Evolutionary conservation across 2,329 filamentous ascomycete genomes (phyloP), one percentile per base, ranked within the genome.

Genomic region (Alternaria longipes): DNA sequence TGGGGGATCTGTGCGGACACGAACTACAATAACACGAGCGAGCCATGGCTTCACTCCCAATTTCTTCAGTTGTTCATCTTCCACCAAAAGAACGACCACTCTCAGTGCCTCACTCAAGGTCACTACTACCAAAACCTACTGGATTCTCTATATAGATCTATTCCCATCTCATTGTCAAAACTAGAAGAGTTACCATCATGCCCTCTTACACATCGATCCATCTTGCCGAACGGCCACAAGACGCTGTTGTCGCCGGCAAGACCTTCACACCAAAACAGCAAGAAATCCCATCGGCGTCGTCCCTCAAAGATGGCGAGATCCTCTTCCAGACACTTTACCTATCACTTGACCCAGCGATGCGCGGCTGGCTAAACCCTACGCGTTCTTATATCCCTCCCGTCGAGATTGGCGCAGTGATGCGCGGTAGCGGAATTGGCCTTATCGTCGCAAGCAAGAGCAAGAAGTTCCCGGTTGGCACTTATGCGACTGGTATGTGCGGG

Each of bases 281-380:
- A 1, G 81, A 85, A 1, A 81, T 86, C 4, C 76, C 82, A 7
- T 68, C 74, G 1, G 78, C 79, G 40, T 69, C 74, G 1, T 82
- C 86, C 62, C 82, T 90, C 42, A 84, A 89, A 74, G 84, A 88
- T 81, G 89, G 89, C 66, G 80, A 92, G 72, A 82, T 92, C 56
- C 83, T 92, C 60, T 81, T 84, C 59, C 80, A 83, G 59, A 80
- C 80, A 2, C 81, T 90, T 61, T 92, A 91, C 72, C 82, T 91
- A 45, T 89, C 87, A 9, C 82, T 92, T 40, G 90, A 92, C 78
- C 90, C 90, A 1, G 89, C 90, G n/a, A 92, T 92, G 90, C 85
- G 90, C 69, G 87, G 87, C 60, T 92, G 89, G 89, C 78, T 93
- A 20, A 90, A 86, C 46, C 59, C 68, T 16, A 71, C 80, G 38